Conservation (phyloP, 768 basidiomycete genomes). For the Suillus americanus region DNA sequence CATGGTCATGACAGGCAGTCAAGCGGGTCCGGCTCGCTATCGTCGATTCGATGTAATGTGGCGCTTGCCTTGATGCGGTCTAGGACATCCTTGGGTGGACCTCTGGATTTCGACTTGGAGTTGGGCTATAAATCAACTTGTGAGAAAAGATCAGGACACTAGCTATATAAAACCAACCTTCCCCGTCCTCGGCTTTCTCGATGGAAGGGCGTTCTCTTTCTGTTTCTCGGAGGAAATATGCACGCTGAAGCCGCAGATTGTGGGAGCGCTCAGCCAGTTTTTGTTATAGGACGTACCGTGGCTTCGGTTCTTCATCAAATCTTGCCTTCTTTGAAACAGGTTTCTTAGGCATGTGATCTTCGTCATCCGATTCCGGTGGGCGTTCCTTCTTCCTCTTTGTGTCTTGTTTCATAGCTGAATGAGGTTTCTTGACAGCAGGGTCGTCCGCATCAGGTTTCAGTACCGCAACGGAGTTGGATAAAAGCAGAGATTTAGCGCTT, state of each 20-base stretch:
- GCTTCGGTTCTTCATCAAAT: neutral
- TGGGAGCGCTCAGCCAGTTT: neutral
- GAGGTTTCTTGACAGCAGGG: slow-evolving; percentile 4
- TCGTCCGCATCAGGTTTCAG: neutral
- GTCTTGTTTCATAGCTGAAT: slow-evolving; percentile 1
- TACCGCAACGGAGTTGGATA: neutral
- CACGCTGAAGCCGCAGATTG: neutral
- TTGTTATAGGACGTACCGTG: neutral
- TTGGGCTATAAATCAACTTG: slow-evolving; percentile 4
- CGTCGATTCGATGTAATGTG: slow-evolving; percentile 22
- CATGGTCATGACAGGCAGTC: slow-evolving; percentile 42
- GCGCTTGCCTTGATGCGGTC: slow-evolving; percentile 36
- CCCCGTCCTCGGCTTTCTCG: slow-evolving; percentile 4
- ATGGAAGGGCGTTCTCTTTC: slow-evolving; percentile 34
- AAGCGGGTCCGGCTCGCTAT: slow-evolving; percentile 45
- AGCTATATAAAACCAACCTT: slow-evolving; percentile 1
- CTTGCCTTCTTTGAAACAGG: slow-evolving; percentile 5
- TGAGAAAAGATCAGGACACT: neutral
- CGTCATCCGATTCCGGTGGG: slow-evolving; percentile 12
- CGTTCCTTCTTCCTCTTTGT: slow-evolving; percentile 13
- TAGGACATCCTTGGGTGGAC: slow-evolving; percentile 40
- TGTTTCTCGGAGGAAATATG: slow-evolving; percentile 26
- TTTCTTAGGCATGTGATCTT: slow-evolving; percentile 26
- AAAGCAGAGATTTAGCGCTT: neutral
- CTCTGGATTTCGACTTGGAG: slow-evolving; percentile 23